Base-by-base conservation (phyloP, 2,329 filamentous ascomycete genomes). In the Fragosphaeria purpurea region DNA sequence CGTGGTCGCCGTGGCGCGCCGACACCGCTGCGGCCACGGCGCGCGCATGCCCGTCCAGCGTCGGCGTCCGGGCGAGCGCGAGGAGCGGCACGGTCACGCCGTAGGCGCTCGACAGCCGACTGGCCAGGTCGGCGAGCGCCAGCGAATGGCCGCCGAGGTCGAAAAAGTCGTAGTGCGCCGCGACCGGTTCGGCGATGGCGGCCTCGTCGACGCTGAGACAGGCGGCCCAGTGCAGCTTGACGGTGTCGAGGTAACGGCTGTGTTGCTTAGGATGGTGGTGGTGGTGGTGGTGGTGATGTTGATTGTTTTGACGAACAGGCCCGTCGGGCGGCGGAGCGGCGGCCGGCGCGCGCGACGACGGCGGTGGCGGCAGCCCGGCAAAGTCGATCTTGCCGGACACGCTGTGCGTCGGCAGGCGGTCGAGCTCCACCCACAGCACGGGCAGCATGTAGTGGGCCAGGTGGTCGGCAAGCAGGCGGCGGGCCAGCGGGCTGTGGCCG, bases 391-490 rank as follows among this genome's bases (percentile, higher is more conserved):
- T 91, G 22, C 86, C 86, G 11, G 86, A 90, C 1, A 91, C 86
- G 46, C 79, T 81, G 58, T 88, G 82, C 0, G 85, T 89, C 0
- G 86, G 86, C 5, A 91, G 67, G 53, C 77, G 75, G 3, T 83
- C 76, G 35, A 90, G 66, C 59, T 85, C 78, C 39, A 90, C 81
- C 86, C 86, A 91, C 4, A 89, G 65, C 1, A 83, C 75, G 0
- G 86, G 86, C 49, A 91, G 83, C 86, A 91, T 90, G 65, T 91
- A 91, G 55, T 87, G 85, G 1, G 86, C 86, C 34, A 91, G 73
- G 55, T 81, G 80, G 12, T 76, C 70, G 1, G 81, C 74, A 3
- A 91, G 72, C 12, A 76, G 75, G 50, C 80, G 77, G 44, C 86
- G 76, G 4, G 85, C 80, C 6, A 75, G 74, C 1, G 85, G 80